Evolutionary conservation across 1,284 basidiomycete genomes (phyloP).

Genomic region (Microbotryum silenes-acaulis): DNA sequence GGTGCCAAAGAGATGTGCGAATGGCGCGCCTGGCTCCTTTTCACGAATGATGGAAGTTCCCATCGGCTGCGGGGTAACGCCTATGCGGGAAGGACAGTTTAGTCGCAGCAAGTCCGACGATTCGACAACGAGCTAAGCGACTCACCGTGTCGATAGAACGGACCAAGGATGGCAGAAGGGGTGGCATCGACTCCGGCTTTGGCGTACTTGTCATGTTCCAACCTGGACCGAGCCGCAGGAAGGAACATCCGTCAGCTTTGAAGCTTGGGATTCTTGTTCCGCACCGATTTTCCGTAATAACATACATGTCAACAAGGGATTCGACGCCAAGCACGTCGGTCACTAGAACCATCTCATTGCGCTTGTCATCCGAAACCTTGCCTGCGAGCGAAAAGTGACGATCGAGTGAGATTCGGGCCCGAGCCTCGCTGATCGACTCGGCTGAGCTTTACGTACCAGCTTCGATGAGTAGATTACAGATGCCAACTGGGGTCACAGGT

Average conservation of each 20-base stretch:
- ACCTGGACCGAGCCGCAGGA: not conserved
- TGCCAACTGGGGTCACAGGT: conserved; percentile 23
- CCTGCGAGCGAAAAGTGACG: conserved; percentile 20
- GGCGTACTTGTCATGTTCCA: conserved; percentile 25
- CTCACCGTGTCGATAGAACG: conserved; percentile 36
- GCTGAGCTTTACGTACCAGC: conserved; percentile 12
- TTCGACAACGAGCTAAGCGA: too few species aligned
- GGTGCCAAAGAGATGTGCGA: conserved; percentile 37
- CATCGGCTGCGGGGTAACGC: conserved; percentile 38
- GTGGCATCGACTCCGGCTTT: conserved; percentile 28
- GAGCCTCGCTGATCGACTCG: too few species aligned
- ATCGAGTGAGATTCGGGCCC: too few species aligned
- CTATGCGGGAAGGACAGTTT: not conserved
- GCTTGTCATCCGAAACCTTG: conserved; percentile 39
- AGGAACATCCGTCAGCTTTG: not conserved
- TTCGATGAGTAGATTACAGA: conserved; percentile 40
- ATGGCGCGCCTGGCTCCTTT: conserved; percentile 36
- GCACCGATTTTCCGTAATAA: conserved; percentile 1
- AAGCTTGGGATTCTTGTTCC: conserved; percentile 2
- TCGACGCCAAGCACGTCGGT: conserved; percentile 43
- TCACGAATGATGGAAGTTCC: conserved; percentile 37
- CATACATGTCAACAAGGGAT: conserved; percentile 38
- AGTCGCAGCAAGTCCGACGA: too few species aligned
- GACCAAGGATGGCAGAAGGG: conserved; percentile 41
- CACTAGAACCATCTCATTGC: conserved; percentile 43